phyloP scores from a whole-genome alignment of 306 rosid species.

The Sicyos edulis region DNA sequence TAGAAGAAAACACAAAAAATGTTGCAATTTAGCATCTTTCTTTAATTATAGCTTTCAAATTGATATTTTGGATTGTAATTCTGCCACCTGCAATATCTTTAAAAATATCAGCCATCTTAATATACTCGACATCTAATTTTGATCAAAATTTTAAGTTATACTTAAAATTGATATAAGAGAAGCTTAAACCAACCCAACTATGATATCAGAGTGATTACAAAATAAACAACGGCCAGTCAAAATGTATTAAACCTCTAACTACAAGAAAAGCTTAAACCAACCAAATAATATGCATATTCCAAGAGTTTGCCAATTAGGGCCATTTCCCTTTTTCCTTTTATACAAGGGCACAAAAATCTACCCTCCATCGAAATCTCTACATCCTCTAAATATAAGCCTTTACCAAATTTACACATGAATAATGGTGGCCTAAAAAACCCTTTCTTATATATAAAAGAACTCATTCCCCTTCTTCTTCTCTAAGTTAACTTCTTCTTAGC shows the following conservation, averaged over 20 bases:
- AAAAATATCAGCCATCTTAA: too few species aligned
- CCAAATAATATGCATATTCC: not conserved
- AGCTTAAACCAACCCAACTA: not conserved
- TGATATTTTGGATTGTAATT: too few species aligned
- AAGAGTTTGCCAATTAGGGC: conserved; percentile 1
- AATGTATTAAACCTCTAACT: conserved; percentile 3
- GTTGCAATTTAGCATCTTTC: too few species aligned
- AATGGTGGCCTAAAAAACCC: not conserved
- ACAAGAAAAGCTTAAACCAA: not conserved
- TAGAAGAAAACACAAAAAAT: too few species aligned
- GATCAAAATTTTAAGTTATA: not conserved
- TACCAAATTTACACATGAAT: conserved; percentile 3
- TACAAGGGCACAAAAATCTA: not conserved
- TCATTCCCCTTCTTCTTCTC: not conserved
- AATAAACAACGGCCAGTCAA: not conserved
- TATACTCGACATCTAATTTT: too few species aligned
- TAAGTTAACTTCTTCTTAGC: not conserved
- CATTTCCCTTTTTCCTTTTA: not conserved
- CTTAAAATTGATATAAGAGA: not conserved
- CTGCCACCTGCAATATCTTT: too few species aligned
- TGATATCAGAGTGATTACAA: too few species aligned
- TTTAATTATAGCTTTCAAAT: too few species aligned
- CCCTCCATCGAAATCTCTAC: not conserved
- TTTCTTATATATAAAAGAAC: not conserved
- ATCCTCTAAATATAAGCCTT: conserved; percentile 1